phyloP scores from a whole-genome alignment of 495 filamentous ascomycete species.

The Penicillium lividum region DNA sequence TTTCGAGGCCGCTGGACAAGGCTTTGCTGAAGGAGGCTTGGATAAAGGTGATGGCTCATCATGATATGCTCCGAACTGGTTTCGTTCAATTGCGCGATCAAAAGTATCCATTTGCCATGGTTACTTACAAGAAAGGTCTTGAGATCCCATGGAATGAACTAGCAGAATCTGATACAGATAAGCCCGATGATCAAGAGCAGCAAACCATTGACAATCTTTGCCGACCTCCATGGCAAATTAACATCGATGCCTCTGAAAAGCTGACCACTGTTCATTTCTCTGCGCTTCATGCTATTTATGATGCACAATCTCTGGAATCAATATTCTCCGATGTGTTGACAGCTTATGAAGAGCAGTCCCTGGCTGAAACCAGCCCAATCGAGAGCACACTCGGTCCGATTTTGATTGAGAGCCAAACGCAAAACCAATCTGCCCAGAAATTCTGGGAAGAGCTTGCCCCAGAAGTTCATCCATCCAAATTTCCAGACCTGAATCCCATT shows the following conservation, averaged over 20 bases:
- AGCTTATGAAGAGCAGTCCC: conserved; percentile 31
- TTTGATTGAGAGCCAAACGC: conserved; percentile 40
- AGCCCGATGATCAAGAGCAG: conserved; percentile 18
- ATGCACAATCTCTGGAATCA: conserved; percentile 65
- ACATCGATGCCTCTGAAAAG: conserved; percentile 24
- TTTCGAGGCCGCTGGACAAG: conserved; percentile 51
- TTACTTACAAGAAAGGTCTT: conserved; percentile 48
- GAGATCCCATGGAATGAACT: conserved; percentile 47
- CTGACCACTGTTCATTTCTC: conserved; percentile 46
- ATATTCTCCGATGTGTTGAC: conserved; percentile 58
- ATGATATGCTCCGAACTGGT: conserved; percentile 71
- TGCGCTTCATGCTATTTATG: conserved; percentile 76
- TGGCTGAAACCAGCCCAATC: conserved; percentile 29
- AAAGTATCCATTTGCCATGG: conserved; percentile 64
- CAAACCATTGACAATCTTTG: conserved; percentile 38
- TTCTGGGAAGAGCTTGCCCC: conserved; percentile 64
- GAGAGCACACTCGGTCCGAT: conserved; percentile 52
- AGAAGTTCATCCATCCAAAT: conserved; percentile 56
- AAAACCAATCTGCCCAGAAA: conserved; percentile 33
- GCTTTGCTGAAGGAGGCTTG: conserved; percentile 59
- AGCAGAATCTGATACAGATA: conserved; percentile 18
- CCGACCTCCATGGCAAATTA: conserved; percentile 51
- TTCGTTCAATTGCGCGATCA: conserved; percentile 56
- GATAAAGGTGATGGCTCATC: conserved; percentile 49
- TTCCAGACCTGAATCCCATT: conserved; percentile 69